phyloP scores from a whole-genome alignment of 768 basidiomycete species.

The Megacollybia marginata region DNA sequence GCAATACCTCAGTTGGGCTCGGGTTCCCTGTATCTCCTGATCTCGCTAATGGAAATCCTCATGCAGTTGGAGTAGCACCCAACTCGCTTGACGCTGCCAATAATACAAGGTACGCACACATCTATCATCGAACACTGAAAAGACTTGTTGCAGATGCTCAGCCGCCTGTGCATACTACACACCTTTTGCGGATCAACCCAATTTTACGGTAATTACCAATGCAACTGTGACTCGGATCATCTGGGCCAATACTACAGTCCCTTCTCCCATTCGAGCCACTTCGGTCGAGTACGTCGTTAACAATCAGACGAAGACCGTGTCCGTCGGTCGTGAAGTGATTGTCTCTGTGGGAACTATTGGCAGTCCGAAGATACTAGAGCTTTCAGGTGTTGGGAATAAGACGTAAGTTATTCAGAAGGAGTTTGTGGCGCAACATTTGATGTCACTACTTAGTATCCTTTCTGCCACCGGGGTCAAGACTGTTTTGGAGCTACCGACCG shows the following conservation, averaged over 20 bases:
- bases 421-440: too few species aligned
- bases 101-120: slow-evolving; percentile 17
- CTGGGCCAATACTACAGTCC: slow-evolving; percentile 14
- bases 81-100: slow-evolving; percentile 22
- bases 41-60: slow-evolving; percentile 18
- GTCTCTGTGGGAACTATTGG: slow-evolving; percentile 42
- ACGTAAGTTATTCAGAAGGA: slow-evolving; percentile 12
- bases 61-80: slow-evolving; percentile 21
- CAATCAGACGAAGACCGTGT: slow-evolving; percentile 23
- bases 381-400: slow-evolving; percentile 25
- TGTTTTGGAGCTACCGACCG: slow-evolving; percentile 37
- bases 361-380: slow-evolving; percentile 27
- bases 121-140: background rate
- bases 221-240: slow-evolving; percentile 47
- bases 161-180: slow-evolving; percentile 24
- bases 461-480: slow-evolving; percentile 33
- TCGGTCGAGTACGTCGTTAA: slow-evolving; percentile 37
- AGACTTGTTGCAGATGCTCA: slow-evolving; percentile 14
- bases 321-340: slow-evolving; percentile 47
- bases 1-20: slow-evolving; percentile 11
- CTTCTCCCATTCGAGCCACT: slow-evolving; percentile 21
- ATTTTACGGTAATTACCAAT: slow-evolving; percentile 49
- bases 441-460: slow-evolving; percentile 24
- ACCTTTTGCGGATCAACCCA: slow-evolving; percentile 24
- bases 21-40: slow-evolving; percentile 20